Percentiles rank a stretch among this genome's conserved stretches.
Conservation (phyloP, 805 yeast genomes). For the Metschnikowia aberdeeniae region DNA sequence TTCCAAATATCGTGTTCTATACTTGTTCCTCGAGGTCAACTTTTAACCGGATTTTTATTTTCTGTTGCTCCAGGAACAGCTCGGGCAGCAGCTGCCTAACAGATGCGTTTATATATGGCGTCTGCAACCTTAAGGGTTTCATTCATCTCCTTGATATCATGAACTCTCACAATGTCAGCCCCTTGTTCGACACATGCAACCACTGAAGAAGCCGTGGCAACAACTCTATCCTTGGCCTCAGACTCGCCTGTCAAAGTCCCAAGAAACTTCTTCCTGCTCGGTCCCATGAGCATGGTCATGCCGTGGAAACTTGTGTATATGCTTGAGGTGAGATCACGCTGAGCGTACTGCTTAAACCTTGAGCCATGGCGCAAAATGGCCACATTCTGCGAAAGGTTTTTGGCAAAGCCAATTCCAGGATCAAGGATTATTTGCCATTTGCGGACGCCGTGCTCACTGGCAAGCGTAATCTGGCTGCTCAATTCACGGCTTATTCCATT, state of each 20-base stretch:
- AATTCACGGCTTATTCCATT: constrained; percentile 66
- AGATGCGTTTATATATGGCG: constrained; percentile 48
- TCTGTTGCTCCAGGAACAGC: no score
- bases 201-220: constrained; percentile 74
- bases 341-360: constrained; percentile 47
- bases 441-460: constrained; percentile 58
- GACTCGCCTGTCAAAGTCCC: constrained; percentile 64
- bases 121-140: constrained; percentile 58
- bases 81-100: neutral
- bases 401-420: constrained; percentile 98
- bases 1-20: no score
- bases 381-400: constrained; percentile 65
- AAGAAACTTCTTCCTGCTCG: constrained; percentile 84
- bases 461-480: constrained; percentile 48
- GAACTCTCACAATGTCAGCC: constrained; percentile 82
- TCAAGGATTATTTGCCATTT: constrained; percentile 92
- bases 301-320: constrained; percentile 44
- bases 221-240: constrained; percentile 56
- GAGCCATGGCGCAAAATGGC: constrained; percentile 52
- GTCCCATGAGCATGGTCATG: constrained; percentile 74
- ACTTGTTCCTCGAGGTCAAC: no score
- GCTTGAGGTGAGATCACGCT: constrained; percentile 11
- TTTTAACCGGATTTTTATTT: no score
- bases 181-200: constrained; percentile 70
- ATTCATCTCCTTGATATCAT: constrained; percentile 61